Evolutionary conservation across 306 rosid species (phyloP), one percentile per base, ranked within the genome.

Genomic region (Cicer judaicum): DNA sequence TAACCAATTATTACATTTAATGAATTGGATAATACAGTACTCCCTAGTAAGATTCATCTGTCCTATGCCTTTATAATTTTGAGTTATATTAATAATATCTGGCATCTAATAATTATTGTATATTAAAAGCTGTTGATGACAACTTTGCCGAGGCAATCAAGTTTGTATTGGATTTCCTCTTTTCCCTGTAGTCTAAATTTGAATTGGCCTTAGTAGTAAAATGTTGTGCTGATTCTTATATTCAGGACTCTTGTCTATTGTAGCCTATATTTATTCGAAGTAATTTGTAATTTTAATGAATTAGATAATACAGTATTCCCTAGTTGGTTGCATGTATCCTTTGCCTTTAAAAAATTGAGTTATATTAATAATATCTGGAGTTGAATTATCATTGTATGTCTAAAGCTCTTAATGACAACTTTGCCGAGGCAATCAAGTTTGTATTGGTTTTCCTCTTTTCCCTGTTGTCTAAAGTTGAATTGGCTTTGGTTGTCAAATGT

Each of bases 131-230:
- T 67, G 59, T 48, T 40, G 7, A 59, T 59, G 89, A 88, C 89
- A 84, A 87, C 93, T 85, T 90, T 90, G 91, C 91, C 80, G 86
- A 83, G 87, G 86, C 75, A 43, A 74, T 79, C 34, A 14, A 67
- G 78, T 7, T 7, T 16, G 34, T 61, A 44, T 87, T 76, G 88
- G 66, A 63, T 84, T 75, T 19, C 85, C 89, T 83, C 89, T 77
- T 87, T 89, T 87, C 92, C 94, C 87, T 89, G 92, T 89, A 87
- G 90, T 91, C 87, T 70, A 87, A 10, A 89, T 18, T 73, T n/a
- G 34, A 56, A 43, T 39, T 36, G 74, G 84, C 86, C 67, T 43
- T 19, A 19, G 14, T 44, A 44, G 3, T 44, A 44, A 11, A 19
- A 7, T 66, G 72, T 15, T 81, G 65, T 77, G 60, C 83, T 67